A percentile compares a stretch with the other conserved stretches of the same genome.
phyloP scores from a whole-genome alignment of 2,329 filamentous ascomycete genomes.

The Fusarium sp. region DNA sequence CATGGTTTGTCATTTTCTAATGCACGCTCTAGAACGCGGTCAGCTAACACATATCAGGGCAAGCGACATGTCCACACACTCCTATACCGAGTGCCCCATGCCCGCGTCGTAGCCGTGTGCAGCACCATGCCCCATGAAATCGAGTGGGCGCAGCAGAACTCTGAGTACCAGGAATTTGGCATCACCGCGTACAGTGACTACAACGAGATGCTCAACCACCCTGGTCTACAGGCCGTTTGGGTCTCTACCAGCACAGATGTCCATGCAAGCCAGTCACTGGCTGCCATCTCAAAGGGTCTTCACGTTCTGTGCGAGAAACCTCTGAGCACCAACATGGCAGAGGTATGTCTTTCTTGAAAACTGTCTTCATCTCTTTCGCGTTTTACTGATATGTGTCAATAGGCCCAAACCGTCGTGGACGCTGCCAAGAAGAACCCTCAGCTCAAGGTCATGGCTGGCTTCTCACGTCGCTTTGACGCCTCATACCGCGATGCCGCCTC shows the following conservation, averaged over 20 bases:
- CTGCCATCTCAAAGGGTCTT: slow-evolving; percentile 27
- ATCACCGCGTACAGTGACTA: slow-evolving; percentile 33
- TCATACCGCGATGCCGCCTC: slow-evolving; percentile 74
- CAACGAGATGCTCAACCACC: slow-evolving; percentile 36
- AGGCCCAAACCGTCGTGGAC: slow-evolving; percentile 73
- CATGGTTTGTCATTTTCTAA: slow-evolving; percentile 10
- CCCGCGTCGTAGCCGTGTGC: slow-evolving; percentile 32
- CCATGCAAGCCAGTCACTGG: slow-evolving; percentile 30
- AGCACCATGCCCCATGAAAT: slow-evolving; percentile 27
- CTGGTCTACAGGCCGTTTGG: slow-evolving; percentile 35
- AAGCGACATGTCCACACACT: slow-evolving; percentile 36
- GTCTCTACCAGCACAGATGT: slow-evolving; percentile 38
- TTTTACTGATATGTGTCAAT: background rate
- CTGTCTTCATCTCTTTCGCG: too few species aligned
- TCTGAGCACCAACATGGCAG: slow-evolving; percentile 57
- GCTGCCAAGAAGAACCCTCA: slow-evolving; percentile 69
- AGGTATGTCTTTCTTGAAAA: slow-evolving; percentile 58
- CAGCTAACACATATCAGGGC: slow-evolving; percentile 17
- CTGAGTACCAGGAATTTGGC: slow-evolving; percentile 32
- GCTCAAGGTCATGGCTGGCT: slow-evolving; percentile 72
- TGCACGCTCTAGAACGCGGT: too few species aligned
- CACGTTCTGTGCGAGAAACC: slow-evolving; percentile 44
- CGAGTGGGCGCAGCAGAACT: slow-evolving; percentile 24
- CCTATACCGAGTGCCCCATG: slow-evolving; percentile 32
- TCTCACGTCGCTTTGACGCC: slow-evolving; percentile 68